phyloP scores from a whole-genome alignment of 1,284 basidiomycete genomes.

The Ceratobasidium papillatum region DNA sequence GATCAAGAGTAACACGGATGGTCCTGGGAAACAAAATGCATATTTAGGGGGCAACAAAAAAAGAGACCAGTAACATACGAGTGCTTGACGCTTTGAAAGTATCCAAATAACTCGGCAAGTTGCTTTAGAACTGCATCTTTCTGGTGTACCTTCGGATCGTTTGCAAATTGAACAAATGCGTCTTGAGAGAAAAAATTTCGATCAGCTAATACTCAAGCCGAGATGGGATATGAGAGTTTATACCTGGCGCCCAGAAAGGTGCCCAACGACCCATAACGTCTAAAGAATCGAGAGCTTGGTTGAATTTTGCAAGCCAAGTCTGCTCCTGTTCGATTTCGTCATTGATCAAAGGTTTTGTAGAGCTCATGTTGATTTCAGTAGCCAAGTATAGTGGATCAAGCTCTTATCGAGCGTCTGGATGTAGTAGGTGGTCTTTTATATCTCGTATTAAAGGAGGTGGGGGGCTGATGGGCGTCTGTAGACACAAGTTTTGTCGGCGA shows the following conservation, averaged over 20 bases:
- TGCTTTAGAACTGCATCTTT: conserved; percentile 4
- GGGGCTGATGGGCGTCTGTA: no score
- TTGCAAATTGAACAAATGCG: conserved; percentile 12
- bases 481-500: no score
- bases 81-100: conserved; percentile 1
- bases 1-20: conserved; percentile 5
- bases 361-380: background rate
- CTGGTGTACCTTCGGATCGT: background rate
- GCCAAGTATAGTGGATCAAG: background rate
- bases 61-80: background rate
- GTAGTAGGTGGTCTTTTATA: no score
- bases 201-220: background rate
- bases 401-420: no score
- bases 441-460: background rate
- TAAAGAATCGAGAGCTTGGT: conserved; percentile 20
- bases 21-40: background rate
- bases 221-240: no score
- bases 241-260: conserved; percentile 6
- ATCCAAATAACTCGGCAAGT: conserved; percentile 6
- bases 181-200: background rate
- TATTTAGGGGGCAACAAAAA: background rate
- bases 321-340: background rate
- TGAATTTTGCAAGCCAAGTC: conserved; percentile 22
- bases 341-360: background rate
- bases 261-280: conserved; percentile 20